These are phyloP conservation scores for Leptoxyphium fumago DNA, from an alignment of 2,329 filamentous ascomycete genomes.

Conservation along the genomic window DNA sequence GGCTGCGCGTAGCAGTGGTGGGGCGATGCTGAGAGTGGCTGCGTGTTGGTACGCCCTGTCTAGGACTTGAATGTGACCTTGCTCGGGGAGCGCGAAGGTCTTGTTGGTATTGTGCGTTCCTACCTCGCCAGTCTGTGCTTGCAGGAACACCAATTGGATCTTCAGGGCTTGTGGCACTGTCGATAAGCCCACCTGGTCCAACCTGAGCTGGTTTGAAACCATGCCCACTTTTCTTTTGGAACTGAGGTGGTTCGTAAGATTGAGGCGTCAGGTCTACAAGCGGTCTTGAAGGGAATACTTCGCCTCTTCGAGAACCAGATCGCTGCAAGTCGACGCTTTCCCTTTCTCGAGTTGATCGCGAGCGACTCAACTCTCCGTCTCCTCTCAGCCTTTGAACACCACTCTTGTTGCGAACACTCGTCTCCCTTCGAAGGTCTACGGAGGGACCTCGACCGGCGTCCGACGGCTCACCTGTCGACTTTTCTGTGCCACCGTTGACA, in stretches of 20 bases:
- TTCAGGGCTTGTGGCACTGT: constrained; percentile 30
- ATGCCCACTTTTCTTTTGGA: constrained; percentile 34
- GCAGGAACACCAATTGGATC: constrained; percentile 27
- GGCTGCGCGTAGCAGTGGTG: neutral
- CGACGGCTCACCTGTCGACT: constrained; percentile 5
- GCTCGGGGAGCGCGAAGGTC: constrained; percentile 2
- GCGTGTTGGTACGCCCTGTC: neutral
- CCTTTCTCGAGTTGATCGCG: constrained; percentile 5
- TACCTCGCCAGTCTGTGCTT: constrained; percentile 28
- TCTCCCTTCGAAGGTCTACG: neutral
- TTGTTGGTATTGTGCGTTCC: neutral
- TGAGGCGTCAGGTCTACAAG: constrained; percentile 53
- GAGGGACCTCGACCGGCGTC: neutral
- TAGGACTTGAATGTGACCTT: constrained; percentile 1
- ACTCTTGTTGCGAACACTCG: neutral
- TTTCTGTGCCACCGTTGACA: constrained; percentile 28
- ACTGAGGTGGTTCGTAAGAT: constrained; percentile 49
- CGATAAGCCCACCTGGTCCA: constrained; percentile 27
- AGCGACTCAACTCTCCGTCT: constrained; percentile 9
- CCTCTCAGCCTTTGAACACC: constrained; percentile 5
- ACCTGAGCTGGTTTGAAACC: constrained; percentile 27
- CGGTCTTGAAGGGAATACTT: constrained; percentile 34
- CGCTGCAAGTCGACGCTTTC: constrained; percentile 24
- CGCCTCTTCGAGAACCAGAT: constrained; percentile 24
- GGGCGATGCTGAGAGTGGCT: neutral